Evolutionary conservation across 1,284 basidiomycete species (phyloP), one percentile per base, ranked within the genome.

Genomic region (Trichosporon asahii): DNA sequence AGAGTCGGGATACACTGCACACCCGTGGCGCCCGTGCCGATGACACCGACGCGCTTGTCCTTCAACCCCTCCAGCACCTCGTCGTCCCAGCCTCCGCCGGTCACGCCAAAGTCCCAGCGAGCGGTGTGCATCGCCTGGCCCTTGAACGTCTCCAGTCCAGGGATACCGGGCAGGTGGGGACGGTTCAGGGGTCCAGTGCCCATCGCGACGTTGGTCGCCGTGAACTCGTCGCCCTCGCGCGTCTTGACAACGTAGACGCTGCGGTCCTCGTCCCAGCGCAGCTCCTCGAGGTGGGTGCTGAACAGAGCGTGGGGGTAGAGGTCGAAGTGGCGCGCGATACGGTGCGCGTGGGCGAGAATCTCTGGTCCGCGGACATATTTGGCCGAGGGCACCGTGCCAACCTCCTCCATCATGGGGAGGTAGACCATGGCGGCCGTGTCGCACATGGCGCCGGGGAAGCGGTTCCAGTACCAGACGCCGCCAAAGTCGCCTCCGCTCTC

Each of bases 401-500:
- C 64, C 67, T 73, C 72, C 67, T 73, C 72, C 7, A 69, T 64
- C 12, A 70, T 53, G 18, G 69, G 69, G 40, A 70, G 66, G 49
- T 73, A 73, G 27, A 70, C 65, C 69, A 73, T 70, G 25, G 69
- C 65, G 12, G 69, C 72, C 9, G 72, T 70, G 72, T 73, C 72
- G 66, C 72, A 73, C 69, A 68, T 68, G 8, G 72, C 72, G 6
- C 72, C 72, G 1, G 72, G 72, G 67, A 65, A 73, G 44, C 72
- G 72, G 66, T 73, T 73, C 71, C 71, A 72, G 71, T 67, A 70
- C 71, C 71, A 72, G 2, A 72, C 71, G n/a, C 71, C 71, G 23
- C 71, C 71, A 35, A 72, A 70, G 67, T 72, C 67, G 60, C 71
- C 71, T 15, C 64, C 71, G 25, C 23, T 31, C 14, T 72, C 71